A percentile compares a stretch with the other conserved stretches of the same genome.
Conservation (phyloP, 2,329 filamentous ascomycete genomes). For the Curvularia lunata region DNA sequence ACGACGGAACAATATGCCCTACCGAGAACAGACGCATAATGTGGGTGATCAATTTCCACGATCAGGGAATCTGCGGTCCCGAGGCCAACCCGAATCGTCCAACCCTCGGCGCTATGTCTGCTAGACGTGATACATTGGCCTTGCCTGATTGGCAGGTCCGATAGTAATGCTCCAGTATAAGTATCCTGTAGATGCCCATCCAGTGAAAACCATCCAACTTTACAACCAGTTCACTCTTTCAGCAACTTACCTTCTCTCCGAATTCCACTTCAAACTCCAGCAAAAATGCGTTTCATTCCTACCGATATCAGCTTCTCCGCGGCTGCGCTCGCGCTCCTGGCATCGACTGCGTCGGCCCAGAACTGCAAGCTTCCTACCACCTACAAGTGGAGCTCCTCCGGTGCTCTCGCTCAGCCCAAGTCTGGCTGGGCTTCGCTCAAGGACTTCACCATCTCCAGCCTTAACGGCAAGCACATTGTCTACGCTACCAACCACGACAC, state of each 20-base stretch:
- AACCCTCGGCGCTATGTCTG: not conserved
- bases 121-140: not conserved
- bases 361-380: conserved; percentile 61
- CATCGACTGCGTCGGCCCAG: conserved; percentile 24
- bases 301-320: conserved; percentile 13
- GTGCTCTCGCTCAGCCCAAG: conserved; percentile 59
- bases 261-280: conserved; percentile 1
- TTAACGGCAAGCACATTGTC: conserved; percentile 66
- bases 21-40: conserved; percentile 1
- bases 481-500: conserved; percentile 61
- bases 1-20: conserved; percentile 15
- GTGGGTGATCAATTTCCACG: conserved; percentile 14
- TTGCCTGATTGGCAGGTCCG: not conserved
- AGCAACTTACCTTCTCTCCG: not conserved
- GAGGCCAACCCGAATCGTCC: conserved; percentile 1
- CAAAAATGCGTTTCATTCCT: conserved; percentile 15
- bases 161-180: conserved; percentile 10
- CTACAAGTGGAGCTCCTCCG: conserved; percentile 63
- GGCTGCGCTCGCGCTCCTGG: conserved; percentile 20
- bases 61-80: not conserved
- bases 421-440: conserved; percentile 65
- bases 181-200: conserved; percentile 8
- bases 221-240: not conserved
- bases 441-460: conserved; percentile 64
- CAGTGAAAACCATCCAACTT: not conserved